Evolutionary conservation across 306 rosid species (phyloP).

Genomic region (Gynostemma pentaphyllum): DNA sequence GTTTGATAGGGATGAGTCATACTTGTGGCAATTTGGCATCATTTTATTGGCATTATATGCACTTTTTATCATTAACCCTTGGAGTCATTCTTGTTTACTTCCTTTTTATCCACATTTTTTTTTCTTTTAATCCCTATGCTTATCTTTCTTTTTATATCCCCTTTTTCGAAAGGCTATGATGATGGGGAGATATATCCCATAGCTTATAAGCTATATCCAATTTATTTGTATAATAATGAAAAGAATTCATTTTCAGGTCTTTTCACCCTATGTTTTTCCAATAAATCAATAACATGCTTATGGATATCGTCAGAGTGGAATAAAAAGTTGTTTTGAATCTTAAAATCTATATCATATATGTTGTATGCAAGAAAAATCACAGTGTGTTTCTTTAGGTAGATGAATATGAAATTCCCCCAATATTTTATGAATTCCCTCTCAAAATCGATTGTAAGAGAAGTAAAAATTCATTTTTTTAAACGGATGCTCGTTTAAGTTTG

Average conservation of each 20-base stretch:
- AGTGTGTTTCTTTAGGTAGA: too few species aligned
- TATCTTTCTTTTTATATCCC: background rate
- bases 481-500: too few species aligned
- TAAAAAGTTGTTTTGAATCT: background rate
- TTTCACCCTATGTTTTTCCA: background rate
- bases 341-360: background rate
- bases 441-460: too few species aligned
- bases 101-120: slow-evolving; percentile 4
- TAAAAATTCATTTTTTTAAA: too few species aligned
- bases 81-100: background rate
- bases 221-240: background rate
- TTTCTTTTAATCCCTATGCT: background rate
- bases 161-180: background rate
- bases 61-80: slow-evolving; percentile 1
- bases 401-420: too few species aligned
- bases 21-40: slow-evolving; percentile 6
- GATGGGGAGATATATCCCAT: slow-evolving; percentile 5
- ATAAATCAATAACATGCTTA: background rate
- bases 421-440: too few species aligned
- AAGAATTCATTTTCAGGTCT: background rate
- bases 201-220: background rate
- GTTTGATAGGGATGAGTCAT: slow-evolving; percentile 3
- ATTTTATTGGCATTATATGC: background rate
- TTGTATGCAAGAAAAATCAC: background rate
- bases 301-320: background rate